Conservation (phyloP, 176 grass and related monocot species). For the Cenchrus purpureus region DNA sequence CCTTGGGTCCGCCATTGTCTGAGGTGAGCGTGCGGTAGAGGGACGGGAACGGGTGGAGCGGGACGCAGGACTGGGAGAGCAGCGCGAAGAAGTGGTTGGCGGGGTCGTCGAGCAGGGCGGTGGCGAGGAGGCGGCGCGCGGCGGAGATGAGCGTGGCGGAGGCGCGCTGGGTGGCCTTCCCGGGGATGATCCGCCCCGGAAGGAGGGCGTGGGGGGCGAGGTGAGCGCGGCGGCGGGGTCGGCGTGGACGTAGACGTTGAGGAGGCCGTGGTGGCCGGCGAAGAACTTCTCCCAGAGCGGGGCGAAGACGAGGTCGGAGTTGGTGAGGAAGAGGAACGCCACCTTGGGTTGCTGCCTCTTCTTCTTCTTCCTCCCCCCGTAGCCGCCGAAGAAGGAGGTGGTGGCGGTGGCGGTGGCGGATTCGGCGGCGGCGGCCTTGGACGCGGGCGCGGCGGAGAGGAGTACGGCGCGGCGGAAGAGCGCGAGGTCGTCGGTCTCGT, state of each 20-base stretch:
- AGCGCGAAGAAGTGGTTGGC: conserved; percentile 84
- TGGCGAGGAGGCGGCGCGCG: conserved; percentile 78
- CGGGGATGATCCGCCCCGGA: conserved; percentile 57
- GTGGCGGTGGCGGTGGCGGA: not conserved
- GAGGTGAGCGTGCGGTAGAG: conserved; percentile 55
- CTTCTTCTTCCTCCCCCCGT: not conserved
- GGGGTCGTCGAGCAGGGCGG: conserved; percentile 77
- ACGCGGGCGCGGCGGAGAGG: conserved; percentile 56
- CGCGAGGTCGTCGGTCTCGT: conserved; percentile 91
- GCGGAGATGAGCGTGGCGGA: conserved; percentile 92
- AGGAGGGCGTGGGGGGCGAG: conserved; percentile 47
- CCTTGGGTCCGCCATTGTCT: conserved; percentile 12
- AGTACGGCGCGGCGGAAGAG: conserved; percentile 96
- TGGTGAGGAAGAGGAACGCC: conserved; percentile 93
- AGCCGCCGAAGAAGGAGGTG: conserved; percentile 17
- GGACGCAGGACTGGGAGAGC: conserved; percentile 84
- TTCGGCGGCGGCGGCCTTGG: not conserved
- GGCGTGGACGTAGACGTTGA: conserved; percentile 93
- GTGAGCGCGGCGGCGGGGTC: conserved; percentile 52
- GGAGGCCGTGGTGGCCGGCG: conserved; percentile 53
- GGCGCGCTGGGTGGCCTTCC: conserved; percentile 75
- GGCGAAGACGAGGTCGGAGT: conserved; percentile 77
- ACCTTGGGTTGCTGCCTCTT: conserved; percentile 59
- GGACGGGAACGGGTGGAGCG: conserved; percentile 68
- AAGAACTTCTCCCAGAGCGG: conserved; percentile 95